Evolutionary conservation across 345 rosid species (phyloP).

Genomic region (Eucalyptus brandiana): DNA sequence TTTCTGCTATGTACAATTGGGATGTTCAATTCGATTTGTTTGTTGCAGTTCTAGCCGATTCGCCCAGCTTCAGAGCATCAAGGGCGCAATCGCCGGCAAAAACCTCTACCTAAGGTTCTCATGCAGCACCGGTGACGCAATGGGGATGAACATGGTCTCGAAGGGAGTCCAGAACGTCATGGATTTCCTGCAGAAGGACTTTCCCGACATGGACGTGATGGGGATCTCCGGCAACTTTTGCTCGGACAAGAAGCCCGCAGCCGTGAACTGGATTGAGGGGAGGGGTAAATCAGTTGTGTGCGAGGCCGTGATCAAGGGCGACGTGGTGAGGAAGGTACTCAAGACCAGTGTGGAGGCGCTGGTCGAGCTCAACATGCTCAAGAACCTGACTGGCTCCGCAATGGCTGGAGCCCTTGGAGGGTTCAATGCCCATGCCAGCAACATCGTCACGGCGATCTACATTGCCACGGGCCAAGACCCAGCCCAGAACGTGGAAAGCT

Average conservation of each 20-base stretch:
- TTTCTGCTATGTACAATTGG: not conserved
- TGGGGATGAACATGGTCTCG: conserved; percentile 44
- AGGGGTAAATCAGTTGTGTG: conserved; percentile 33
- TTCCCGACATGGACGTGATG: conserved; percentile 31
- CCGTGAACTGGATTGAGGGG: conserved; percentile 40
- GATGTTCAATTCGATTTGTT: not conserved
- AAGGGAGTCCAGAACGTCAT: conserved; percentile 35
- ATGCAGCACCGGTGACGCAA: conserved; percentile 34
- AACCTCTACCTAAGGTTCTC: conserved; percentile 23
- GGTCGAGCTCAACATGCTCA: conserved; percentile 32
- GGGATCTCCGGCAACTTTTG: conserved; percentile 31
- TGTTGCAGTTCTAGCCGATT: conserved; percentile 15
- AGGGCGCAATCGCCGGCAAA: conserved; percentile 18
- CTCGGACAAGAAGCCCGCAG: conserved; percentile 34
- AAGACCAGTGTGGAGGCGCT: conserved; percentile 17
- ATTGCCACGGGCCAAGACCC: conserved; percentile 38
- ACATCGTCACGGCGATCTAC: conserved; percentile 18
- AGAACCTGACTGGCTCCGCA: conserved; percentile 34
- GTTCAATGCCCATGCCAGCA: conserved; percentile 33
- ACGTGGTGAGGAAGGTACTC: conserved; percentile 20
- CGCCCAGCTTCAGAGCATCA: conserved; percentile 12
- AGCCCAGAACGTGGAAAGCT: conserved; percentile 32
- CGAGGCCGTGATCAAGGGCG: conserved; percentile 15
- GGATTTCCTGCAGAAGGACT: conserved; percentile 18
- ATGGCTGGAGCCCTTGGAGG: conserved; percentile 39